Conservation (phyloP, 2,329 filamentous ascomycete genomes). For the Parastagonospora nodorum region DNA sequence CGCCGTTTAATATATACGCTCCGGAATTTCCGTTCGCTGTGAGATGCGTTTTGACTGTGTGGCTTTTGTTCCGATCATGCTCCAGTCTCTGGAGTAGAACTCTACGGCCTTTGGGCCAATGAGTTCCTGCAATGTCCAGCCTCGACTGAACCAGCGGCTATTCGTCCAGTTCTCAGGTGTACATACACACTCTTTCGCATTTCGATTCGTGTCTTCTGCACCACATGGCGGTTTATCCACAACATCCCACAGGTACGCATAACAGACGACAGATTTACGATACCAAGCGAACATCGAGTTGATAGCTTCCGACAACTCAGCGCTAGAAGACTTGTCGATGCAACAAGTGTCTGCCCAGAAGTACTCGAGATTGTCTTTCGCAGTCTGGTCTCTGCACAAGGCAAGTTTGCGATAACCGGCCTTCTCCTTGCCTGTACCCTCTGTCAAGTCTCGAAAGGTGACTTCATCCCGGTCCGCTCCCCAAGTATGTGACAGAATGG, state of each 20-base stretch:
- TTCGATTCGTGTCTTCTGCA: not conserved
- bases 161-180: too few species aligned
- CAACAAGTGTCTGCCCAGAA: slow-evolving; percentile 13
- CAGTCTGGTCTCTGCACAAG: not conserved
- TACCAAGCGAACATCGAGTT: slow-evolving; percentile 17
- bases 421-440: too few species aligned
- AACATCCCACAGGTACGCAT: slow-evolving; percentile 10
- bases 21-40: not conserved
- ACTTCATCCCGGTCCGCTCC: too few species aligned
- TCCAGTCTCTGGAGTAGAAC: not conserved
- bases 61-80: not conserved
- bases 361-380: not conserved
- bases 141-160: not conserved
- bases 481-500: too few species aligned
- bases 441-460: too few species aligned
- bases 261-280: slow-evolving; percentile 6
- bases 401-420: not conserved
- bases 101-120: not conserved
- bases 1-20: too few species aligned
- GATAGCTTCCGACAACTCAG: slow-evolving; percentile 8
- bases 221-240: not conserved
- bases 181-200: too few species aligned
- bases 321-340: slow-evolving; percentile 14
- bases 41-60: not conserved
- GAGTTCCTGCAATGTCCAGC: not conserved